These are phyloP conservation scores for Exophiala viscosa DNA, from an alignment of 2,329 filamentous ascomycete species.

Conservation along the genomic window DNA sequence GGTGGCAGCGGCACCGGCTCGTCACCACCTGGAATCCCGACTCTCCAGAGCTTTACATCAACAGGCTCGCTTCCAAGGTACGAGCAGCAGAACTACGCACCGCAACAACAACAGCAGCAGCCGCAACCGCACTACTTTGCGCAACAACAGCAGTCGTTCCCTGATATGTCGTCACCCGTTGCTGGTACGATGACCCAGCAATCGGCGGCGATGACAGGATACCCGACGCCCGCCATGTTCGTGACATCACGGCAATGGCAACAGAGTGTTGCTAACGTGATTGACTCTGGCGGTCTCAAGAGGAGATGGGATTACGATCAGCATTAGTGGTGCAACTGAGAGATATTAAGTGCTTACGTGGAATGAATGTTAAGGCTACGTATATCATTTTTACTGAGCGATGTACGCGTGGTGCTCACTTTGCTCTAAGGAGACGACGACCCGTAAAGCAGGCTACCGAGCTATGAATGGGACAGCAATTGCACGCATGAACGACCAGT, in stretches of 20 bases:
- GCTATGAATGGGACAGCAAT: too few species aligned
- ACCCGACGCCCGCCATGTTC: conserved; percentile 25
- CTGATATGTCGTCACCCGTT: conserved; percentile 10
- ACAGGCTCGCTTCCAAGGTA: conserved; percentile 12
- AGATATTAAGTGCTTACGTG: too few species aligned
- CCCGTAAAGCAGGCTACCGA: too few species aligned
- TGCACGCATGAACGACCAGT: too few species aligned
- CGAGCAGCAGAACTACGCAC: conserved; percentile 5
- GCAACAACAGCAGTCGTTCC: conserved; percentile 12
- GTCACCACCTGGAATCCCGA: conserved; percentile 34
- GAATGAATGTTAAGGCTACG: too few species aligned
- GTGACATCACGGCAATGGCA: conserved; percentile 48
- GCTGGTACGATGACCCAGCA: conserved; percentile 24
- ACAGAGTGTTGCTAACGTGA: conserved; percentile 47
- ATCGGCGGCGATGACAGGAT: neutral
- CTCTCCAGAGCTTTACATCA: conserved; percentile 32
- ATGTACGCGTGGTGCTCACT: too few species aligned
- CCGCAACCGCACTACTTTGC: conserved; percentile 30
- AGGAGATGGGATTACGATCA: conserved; percentile 41
- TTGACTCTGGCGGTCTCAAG: conserved; percentile 44
- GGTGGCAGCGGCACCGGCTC: conserved; percentile 23
- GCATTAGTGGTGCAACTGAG: neutral
- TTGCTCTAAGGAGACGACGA: too few species aligned
- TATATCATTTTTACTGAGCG: too few species aligned
- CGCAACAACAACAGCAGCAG: conserved; percentile 27